phyloP scores from a whole-genome alignment of 257 asterid species.

The Plantago major region DNA sequence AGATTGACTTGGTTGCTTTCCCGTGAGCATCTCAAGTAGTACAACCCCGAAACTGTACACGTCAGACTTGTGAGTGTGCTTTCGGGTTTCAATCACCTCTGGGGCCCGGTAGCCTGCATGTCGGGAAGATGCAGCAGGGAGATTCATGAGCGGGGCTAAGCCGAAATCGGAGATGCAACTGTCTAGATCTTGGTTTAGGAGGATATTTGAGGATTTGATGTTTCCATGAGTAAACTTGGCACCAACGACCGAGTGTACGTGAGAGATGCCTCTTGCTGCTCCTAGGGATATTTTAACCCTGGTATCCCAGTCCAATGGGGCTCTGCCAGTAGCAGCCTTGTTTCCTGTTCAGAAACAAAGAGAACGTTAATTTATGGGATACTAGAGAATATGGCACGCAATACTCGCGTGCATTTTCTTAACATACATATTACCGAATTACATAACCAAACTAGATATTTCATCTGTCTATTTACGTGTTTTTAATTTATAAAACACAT shows the following conservation, averaged over 20 bases:
- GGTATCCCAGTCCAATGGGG: constrained; percentile 79
- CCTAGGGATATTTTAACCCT: constrained; percentile 75
- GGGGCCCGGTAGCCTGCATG: constrained; percentile 83
- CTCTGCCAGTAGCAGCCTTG: constrained; percentile 33
- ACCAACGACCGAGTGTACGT: constrained; percentile 73
- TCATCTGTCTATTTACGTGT: too few relatives aligned
- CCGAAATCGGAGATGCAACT: constrained; percentile 77
- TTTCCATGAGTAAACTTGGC: constrained; percentile 65
- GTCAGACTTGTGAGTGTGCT: constrained; percentile 76
- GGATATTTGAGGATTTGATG: constrained; percentile 76
- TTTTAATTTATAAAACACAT: too few relatives aligned
- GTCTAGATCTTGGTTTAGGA: constrained; percentile 65
- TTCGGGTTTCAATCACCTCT: constrained; percentile 64
- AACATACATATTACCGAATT: too few relatives aligned
- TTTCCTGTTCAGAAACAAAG: neutral
- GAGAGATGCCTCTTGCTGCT: constrained; percentile 80
- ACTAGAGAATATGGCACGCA: neutral
- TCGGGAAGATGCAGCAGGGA: constrained; percentile 61
- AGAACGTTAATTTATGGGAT: neutral
- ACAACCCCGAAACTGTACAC: constrained; percentile 92
- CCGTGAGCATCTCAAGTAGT: constrained; percentile 88
- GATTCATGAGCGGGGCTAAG: constrained; percentile 74
- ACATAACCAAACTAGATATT: too few relatives aligned
- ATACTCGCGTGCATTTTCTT: too few relatives aligned
- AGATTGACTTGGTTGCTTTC: constrained; percentile 74